Conservation (phyloP, 1,284 basidiomycete genomes). For the Bondarzewia mesenterica region DNA sequence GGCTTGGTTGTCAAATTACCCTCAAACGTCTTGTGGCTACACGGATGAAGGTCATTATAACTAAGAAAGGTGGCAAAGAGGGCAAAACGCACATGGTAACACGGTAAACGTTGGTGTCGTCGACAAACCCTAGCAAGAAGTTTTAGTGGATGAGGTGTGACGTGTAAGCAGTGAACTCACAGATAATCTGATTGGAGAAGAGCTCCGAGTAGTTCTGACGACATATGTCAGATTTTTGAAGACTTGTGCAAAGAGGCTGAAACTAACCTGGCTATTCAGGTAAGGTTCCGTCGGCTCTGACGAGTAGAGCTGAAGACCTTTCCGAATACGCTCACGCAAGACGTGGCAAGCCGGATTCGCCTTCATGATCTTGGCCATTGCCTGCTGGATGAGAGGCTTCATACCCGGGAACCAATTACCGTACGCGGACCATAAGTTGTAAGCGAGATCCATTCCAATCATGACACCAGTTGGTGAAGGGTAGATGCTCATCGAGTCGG, state of each 20-base stretch:
- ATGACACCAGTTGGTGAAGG: constrained; percentile 97
- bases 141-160: constrained; percentile 10
- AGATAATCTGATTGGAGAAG: constrained; percentile 99
- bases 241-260: constrained; percentile 14
- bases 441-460: constrained; percentile 97
- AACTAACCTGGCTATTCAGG: constrained; percentile 77
- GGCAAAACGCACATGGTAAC: constrained; percentile 76
- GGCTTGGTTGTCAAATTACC: constrained; percentile 99
- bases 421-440: constrained; percentile 98
- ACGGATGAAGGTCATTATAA: background rate
- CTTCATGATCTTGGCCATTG: constrained; percentile 99
- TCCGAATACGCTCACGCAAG: constrained; percentile 95
- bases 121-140: constrained; percentile 74
- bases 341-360: constrained; percentile 98
- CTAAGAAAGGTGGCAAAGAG: constrained; percentile 3
- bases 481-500: constrained; percentile 96
- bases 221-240: background rate
- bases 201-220: constrained; percentile 88
- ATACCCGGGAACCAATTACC: constrained; percentile 99
- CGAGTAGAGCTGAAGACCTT: constrained; percentile 96
- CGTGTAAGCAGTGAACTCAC: constrained; percentile 32
- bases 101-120: constrained; percentile 99
- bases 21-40: constrained; percentile 95
- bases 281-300: constrained; percentile 99
- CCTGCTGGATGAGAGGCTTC: constrained; percentile 97